Base-by-base conservation (phyloP, 768 basidiomycete genomes). In the Multifurca ochricompacta region DNA sequence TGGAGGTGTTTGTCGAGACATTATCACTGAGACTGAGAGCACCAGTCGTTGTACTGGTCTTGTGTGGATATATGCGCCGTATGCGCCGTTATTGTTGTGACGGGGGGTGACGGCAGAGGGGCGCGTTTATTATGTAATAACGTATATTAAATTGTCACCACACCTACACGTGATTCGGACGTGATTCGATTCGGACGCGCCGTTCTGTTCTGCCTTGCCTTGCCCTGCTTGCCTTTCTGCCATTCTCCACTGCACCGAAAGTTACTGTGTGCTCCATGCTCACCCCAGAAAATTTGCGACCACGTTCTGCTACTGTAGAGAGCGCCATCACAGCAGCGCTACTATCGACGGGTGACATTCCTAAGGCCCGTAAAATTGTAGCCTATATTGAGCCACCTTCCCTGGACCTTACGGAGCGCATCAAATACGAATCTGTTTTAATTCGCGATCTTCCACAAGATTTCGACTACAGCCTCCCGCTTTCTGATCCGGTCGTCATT, bases 1-100 rank as follows among this genome's bases (percentile, higher is more conserved):
- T 1, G 49, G 44, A 19, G 55, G 55, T 34, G 25, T 43, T 47
- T 56, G 55, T 10, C 55, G 55, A 41, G 55, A 56, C 55, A 56
- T 54, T 40, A 0, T 46, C 37, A 28, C 32, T 10, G 16, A 6
- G 44, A 28, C 16, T n/a, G 43, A n/a, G 23, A 11, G 16, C 43
- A n/a, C n/a, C n/a, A n/a, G n/a, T n/a, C n/a, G n/a, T n/a, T n/a
- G n/a, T n/a, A n/a, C 25, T 23, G 13, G 13, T 6, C 23, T 25
- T 32, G 6, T 32, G 31, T 11, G 31, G 13, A 25, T 14, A n/a
- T n/a, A n/a, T n/a, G n/a, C n/a, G n/a, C n/a, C n/a, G n/a, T n/a
- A n/a, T n/a, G n/a, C n/a, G n/a, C 9, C 8, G 37, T 19, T 10
- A 44, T 6, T 18, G 13, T 32, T 11, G 8, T 19, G 16, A 2